Evolutionary conservation across 106 monocot species (phyloP).

Genomic region (Alisma plantagoaquatica): DNA sequence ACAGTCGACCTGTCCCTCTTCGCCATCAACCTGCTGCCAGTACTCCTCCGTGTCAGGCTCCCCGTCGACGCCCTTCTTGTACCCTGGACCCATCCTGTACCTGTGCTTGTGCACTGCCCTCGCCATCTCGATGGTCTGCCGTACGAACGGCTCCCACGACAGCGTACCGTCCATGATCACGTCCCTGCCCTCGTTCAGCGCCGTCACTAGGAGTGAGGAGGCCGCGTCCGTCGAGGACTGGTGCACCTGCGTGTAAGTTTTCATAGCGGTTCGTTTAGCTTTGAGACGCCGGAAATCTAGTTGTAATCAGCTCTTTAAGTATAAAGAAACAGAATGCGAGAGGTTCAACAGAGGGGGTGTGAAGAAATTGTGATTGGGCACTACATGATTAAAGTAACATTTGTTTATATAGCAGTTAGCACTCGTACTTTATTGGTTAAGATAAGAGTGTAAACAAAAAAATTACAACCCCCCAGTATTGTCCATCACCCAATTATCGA

Average conservation of each 20-base stretch:
- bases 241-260: slow-evolving; percentile 54
- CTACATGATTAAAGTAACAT: too few species aligned
- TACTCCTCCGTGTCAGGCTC: slow-evolving; percentile 52
- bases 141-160: slow-evolving; percentile 90
- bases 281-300: too few species aligned
- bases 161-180: slow-evolving; percentile 95
- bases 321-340: too few species aligned
- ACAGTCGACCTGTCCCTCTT: neutral
- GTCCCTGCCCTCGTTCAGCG: slow-evolving; percentile 86
- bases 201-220: slow-evolving; percentile 85
- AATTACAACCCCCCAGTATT: too few species aligned
- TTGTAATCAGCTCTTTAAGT: too few species aligned
- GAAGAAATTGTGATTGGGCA: too few species aligned
- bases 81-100: slow-evolving; percentile 84
- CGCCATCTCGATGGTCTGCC: slow-evolving; percentile 84
- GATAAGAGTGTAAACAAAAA: too few species aligned
- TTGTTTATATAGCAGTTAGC: too few species aligned
- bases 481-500: too few species aligned
- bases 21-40: slow-evolving; percentile 57
- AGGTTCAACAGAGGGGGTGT: too few species aligned
- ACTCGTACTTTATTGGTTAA: too few species aligned
- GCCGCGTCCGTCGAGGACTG: slow-evolving; percentile 88
- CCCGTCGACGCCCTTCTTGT: slow-evolving; percentile 49
- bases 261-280: too few species aligned
- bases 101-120: slow-evolving; percentile 55